These are phyloP conservation scores for Rhodotorula sp. DNA, from an alignment of 1,284 basidiomycete genomes.

Conservation along the genomic window DNA sequence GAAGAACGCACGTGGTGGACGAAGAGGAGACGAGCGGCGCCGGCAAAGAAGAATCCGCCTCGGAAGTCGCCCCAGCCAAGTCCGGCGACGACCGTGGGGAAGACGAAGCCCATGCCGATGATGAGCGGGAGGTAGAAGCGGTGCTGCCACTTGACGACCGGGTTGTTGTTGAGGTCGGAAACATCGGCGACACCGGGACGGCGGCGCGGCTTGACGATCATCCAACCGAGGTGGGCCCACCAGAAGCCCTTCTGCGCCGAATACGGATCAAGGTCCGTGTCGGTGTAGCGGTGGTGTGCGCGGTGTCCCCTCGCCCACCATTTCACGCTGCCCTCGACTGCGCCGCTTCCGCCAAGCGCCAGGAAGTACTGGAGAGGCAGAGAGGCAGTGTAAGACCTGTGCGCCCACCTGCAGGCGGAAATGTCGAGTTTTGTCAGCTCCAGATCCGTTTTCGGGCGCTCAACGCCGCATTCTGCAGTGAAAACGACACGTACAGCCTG, in stretches of 20 bases:
- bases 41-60: slow-evolving; percentile 85
- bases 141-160: slow-evolving; percentile 83
- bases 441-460: too few species aligned
- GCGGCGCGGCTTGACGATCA: slow-evolving; percentile 82
- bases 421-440: neutral
- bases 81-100: slow-evolving; percentile 75
- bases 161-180: slow-evolving; percentile 73
- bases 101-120: slow-evolving; percentile 65
- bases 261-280: slow-evolving; percentile 93
- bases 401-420: slow-evolving; percentile 63
- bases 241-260: slow-evolving; percentile 75
- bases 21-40: slow-evolving; percentile 72
- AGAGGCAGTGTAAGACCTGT: slow-evolving; percentile 85
- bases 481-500: slow-evolving; percentile 54
- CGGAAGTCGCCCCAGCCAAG: slow-evolving; percentile 77
- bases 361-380: slow-evolving; percentile 73
- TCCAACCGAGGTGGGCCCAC: slow-evolving; percentile 85
- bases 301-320: slow-evolving; percentile 96
- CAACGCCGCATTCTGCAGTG: too few species aligned
- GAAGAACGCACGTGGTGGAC: slow-evolving; percentile 74
- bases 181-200: slow-evolving; percentile 86
- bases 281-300: slow-evolving; percentile 90
- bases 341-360: slow-evolving; percentile 74
- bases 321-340: slow-evolving; percentile 81
- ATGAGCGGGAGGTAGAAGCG: slow-evolving; percentile 71